These are phyloP conservation scores for Trametes hirsuta DNA, from an alignment of 1,284 basidiomycete species.

Conservation along the genomic window DNA sequence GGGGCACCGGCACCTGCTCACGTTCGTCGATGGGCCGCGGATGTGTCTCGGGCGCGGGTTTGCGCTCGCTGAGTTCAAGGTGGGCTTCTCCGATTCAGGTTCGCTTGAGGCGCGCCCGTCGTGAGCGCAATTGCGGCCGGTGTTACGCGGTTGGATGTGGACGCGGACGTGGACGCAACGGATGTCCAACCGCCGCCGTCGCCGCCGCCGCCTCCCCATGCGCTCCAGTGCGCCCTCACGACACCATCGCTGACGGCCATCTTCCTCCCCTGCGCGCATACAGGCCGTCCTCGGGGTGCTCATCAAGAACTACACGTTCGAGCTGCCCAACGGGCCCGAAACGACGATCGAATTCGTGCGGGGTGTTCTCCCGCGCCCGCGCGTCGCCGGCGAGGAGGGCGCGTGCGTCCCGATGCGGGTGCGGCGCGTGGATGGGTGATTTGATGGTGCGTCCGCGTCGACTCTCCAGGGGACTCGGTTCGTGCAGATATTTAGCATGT, in stretches of 20 bases:
- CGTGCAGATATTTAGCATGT: too few species aligned
- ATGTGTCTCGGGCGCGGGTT: slow-evolving; percentile 47
- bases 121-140: too few species aligned
- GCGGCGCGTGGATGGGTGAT: slow-evolving; percentile 27
- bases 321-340: slow-evolving; percentile 42
- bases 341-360: slow-evolving; percentile 41
- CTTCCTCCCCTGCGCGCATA: not conserved
- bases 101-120: not conserved
- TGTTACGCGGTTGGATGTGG: too few species aligned
- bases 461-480: too few species aligned
- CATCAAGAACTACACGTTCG: slow-evolving; percentile 47
- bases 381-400: slow-evolving; percentile 45
- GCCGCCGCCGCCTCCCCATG: not conserved
- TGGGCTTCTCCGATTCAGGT: slow-evolving; percentile 17
- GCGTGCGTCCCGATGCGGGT: slow-evolving; percentile 46
- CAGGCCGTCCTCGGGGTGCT: slow-evolving; percentile 50
- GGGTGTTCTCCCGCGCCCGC: slow-evolving; percentile 46
- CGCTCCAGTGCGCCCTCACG: not conserved
- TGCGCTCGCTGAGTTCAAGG: slow-evolving; percentile 52
- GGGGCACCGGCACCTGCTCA: slow-evolving; percentile 44
- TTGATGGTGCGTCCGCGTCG: not conserved
- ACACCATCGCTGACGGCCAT: not conserved
- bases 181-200: not conserved
- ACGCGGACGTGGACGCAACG: too few species aligned
- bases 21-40: slow-evolving; percentile 44